These are phyloP conservation scores for Tylopilus plumbeoviolaceoides DNA, from an alignment of 768 basidiomycete species.

Conservation along the genomic window DNA sequence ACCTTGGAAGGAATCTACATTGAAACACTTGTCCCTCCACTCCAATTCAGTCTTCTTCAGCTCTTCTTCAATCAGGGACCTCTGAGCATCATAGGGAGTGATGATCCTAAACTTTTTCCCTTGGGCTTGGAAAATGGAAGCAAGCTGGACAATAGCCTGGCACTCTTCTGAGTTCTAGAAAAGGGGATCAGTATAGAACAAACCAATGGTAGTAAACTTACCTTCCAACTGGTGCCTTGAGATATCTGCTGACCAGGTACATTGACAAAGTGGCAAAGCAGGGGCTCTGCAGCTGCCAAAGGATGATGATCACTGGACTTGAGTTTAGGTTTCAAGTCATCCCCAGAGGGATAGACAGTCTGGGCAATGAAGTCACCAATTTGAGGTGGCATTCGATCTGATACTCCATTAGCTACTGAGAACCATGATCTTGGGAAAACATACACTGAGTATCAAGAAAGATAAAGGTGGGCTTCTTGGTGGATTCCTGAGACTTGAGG, in stretches of 20 bases:
- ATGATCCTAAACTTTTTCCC: slow-evolving; percentile 58
- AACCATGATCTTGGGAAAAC: slow-evolving; percentile 15
- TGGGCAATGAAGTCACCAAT: slow-evolving; percentile 72
- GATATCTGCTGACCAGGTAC: slow-evolving; percentile 36
- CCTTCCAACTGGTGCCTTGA: slow-evolving; percentile 38
- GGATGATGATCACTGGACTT: slow-evolving; percentile 50
- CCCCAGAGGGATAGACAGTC: slow-evolving; percentile 54
- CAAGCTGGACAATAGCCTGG: slow-evolving; percentile 53
- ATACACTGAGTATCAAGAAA: slow-evolving; percentile 77
- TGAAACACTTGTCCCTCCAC: slow-evolving; percentile 71
- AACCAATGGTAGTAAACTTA: slow-evolving; percentile 13
- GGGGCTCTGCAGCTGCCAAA: slow-evolving; percentile 33
- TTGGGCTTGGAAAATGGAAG: slow-evolving; percentile 49
- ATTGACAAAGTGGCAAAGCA: slow-evolving; percentile 69
- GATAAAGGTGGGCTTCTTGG: slow-evolving; percentile 31
- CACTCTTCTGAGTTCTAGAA: slow-evolving; percentile 59
- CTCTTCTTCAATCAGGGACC: slow-evolving; percentile 50
- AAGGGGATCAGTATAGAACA: background rate
- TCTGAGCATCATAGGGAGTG: slow-evolving; percentile 79
- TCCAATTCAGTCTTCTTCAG: slow-evolving; percentile 48
- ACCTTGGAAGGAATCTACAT: slow-evolving; percentile 83
- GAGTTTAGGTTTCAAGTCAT: slow-evolving; percentile 31
- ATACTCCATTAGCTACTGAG: slow-evolving; percentile 4
- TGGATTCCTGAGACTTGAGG: slow-evolving; percentile 33
- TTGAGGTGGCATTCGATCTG: slow-evolving; percentile 83